Percentiles rank a stretch among this genome's conserved stretches.
Conservation (phyloP, 1,284 basidiomycete species). For the Heterobasidion parviporum region DNA sequence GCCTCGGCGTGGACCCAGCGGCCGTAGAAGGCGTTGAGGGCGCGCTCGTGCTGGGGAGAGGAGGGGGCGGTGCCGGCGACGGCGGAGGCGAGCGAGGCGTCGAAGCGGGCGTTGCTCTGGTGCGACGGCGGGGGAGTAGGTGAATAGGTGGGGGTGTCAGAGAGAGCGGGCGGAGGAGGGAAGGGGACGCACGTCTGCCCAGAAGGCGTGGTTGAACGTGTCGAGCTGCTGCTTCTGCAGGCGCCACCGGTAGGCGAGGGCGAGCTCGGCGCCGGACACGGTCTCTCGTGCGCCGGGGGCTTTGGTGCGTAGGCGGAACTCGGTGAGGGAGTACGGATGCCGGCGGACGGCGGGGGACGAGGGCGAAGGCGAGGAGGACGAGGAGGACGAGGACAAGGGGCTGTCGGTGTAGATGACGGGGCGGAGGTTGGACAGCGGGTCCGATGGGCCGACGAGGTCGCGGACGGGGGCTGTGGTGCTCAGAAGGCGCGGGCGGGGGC, state of each 20-base stretch:
- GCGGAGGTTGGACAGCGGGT: constrained; percentile 70
- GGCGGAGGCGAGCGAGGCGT: constrained; percentile 49
- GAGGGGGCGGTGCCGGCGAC: constrained; percentile 49
- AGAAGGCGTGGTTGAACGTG: constrained; percentile 65
- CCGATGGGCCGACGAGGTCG: constrained; percentile 61
- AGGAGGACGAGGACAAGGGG: constrained; percentile 10
- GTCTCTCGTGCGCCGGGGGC: constrained; percentile 7
- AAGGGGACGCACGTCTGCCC: constrained; percentile 56
- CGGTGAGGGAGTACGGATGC: constrained; percentile 69
- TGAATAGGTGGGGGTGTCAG: not conserved
- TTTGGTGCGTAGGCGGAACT: constrained; percentile 34
- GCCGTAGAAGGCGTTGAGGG: constrained; percentile 61
- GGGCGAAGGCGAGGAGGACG: constrained; percentile 12
- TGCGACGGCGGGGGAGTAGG: not conserved
- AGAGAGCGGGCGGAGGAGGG: constrained; percentile 1
- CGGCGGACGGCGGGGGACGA: constrained; percentile 14
- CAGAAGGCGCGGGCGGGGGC: constrained; percentile 23
- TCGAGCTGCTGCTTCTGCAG: constrained; percentile 62
- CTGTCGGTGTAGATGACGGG: constrained; percentile 65
- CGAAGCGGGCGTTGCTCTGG: constrained; percentile 69
- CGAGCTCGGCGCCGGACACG: constrained; percentile 8
- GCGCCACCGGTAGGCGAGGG: constrained; percentile 58
- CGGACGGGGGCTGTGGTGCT: constrained; percentile 28
- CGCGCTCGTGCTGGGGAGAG: constrained; percentile 41
- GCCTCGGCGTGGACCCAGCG: constrained; percentile 66